Evolutionary conservation across 2,329 filamentous ascomycete genomes (phyloP).

Genomic region (Tolypocladium sp.): DNA sequence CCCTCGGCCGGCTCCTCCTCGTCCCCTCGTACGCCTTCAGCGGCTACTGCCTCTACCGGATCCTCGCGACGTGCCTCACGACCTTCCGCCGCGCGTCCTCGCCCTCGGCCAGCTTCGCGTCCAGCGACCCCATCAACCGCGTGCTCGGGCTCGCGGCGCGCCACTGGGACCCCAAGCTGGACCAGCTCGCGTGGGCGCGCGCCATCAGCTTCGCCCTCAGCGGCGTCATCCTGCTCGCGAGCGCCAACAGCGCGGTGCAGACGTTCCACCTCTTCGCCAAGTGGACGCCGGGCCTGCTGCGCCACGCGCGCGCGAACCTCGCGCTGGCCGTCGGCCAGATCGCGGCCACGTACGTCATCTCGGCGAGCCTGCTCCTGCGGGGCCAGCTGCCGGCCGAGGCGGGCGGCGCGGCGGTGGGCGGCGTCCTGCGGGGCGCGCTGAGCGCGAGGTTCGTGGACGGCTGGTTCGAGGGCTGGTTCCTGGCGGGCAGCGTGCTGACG

Average conservation of each 20-base stretch:
- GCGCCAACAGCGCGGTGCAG: slow-evolving; percentile 75
- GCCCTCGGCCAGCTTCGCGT: slow-evolving; percentile 45
- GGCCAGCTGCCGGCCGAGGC: slow-evolving; percentile 73
- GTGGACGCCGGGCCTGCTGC: slow-evolving; percentile 62
- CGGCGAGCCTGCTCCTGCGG: slow-evolving; percentile 64
- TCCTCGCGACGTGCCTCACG: slow-evolving; percentile 61
- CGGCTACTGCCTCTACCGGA: slow-evolving; percentile 76
- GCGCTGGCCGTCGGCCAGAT: slow-evolving; percentile 75
- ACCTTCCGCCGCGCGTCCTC: slow-evolving; percentile 47
- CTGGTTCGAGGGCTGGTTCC: slow-evolving; percentile 86
- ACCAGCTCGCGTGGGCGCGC: slow-evolving; percentile 74
- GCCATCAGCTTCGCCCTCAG: slow-evolving; percentile 79
- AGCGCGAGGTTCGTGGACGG: slow-evolving; percentile 1
- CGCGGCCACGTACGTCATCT: slow-evolving; percentile 77
- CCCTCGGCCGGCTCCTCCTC: slow-evolving; percentile 54
- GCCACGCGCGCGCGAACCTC: slow-evolving; percentile 67
- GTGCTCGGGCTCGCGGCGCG: slow-evolving; percentile 70
- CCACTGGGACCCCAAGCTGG: slow-evolving; percentile 75
- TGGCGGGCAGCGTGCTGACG: slow-evolving; percentile 58
- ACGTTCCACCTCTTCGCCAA: slow-evolving; percentile 75
- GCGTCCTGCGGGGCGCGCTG: slow-evolving; percentile 56
- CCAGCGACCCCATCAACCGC: slow-evolving; percentile 75
- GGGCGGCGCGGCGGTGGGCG: slow-evolving; percentile 67
- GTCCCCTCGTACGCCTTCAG: slow-evolving; percentile 61
- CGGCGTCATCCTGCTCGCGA: slow-evolving; percentile 72